These are phyloP conservation scores for Epichloe gansuensis DNA, from an alignment of 2,329 filamentous ascomycete species.

Conservation along the genomic window DNA sequence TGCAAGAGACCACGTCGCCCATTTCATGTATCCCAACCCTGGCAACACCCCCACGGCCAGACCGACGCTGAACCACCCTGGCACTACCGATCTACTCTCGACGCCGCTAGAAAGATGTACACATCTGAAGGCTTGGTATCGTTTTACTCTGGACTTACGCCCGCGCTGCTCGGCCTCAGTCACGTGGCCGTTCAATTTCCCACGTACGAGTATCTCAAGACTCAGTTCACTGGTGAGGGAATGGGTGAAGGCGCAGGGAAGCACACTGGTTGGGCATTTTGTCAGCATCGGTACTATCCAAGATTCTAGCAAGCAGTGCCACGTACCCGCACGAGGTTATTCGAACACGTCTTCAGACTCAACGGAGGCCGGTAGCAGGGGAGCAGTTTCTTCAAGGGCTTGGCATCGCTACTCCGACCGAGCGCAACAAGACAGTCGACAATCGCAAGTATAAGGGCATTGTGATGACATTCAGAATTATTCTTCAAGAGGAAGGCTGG, in stretches of 20 bases:
- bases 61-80: conserved; percentile 54
- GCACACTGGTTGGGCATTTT: conserved; percentile 76
- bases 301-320: conserved; percentile 84
- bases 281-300: conserved; percentile 82
- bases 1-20: conserved; percentile 33
- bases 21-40: conserved; percentile 34
- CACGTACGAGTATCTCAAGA: conserved; percentile 87
- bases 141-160: conserved; percentile 91
- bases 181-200: conserved; percentile 98
- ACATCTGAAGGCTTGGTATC: conserved; percentile 73
- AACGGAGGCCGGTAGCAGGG: conserved; percentile 57
- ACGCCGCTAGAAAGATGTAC: conserved; percentile 96
- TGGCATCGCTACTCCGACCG: conserved; percentile 26
- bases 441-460: conserved; percentile 62
- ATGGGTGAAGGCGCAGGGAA: conserved; percentile 55
- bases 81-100: conserved; percentile 82
- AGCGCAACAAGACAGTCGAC: conserved; percentile 17
- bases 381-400: conserved; percentile 39
- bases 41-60: conserved; percentile 42
- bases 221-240: conserved; percentile 74
- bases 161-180: conserved; percentile 79
- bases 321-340: conserved; percentile 98
- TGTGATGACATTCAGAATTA: conserved; percentile 69
- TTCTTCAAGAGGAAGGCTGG: conserved; percentile 87
- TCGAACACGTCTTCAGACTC: conserved; percentile 84